A percentile compares a stretch with the other conserved stretches of the same genome.
phyloP scores from a whole-genome alignment of 1,284 basidiomycete species.

The Ustilago nuda region DNA sequence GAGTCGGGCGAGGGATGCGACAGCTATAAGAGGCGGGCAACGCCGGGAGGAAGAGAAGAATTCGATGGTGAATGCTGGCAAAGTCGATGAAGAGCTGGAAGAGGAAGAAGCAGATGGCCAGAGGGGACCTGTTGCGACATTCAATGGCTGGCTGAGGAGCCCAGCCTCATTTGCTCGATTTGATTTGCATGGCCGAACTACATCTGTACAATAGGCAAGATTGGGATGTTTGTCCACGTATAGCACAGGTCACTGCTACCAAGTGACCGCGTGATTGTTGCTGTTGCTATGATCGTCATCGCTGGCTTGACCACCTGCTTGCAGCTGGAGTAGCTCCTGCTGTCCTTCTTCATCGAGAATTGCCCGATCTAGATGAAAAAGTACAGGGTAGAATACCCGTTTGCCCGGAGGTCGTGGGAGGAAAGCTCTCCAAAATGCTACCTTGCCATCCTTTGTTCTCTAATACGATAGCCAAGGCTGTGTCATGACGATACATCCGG shows the following conservation, averaged over 20 bases:
- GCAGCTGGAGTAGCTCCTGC: background rate
- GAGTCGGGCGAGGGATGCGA: slow-evolving; percentile 12
- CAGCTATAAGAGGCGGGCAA: slow-evolving; percentile 14
- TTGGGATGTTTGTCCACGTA: too few relatives aligned
- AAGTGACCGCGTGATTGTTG: background rate
- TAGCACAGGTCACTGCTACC: too few relatives aligned
- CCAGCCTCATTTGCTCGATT: slow-evolving; percentile 19
- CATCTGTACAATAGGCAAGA: too few relatives aligned
- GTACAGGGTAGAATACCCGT: background rate
- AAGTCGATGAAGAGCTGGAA: background rate
- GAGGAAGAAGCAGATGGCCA: background rate
- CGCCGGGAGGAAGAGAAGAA: background rate
- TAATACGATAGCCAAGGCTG: slow-evolving; percentile 12
- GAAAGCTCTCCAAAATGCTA: background rate
- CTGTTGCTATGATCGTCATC: background rate
- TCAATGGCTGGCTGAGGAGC: slow-evolving; percentile 30
- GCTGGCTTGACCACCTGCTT: background rate
- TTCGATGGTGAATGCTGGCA: background rate
- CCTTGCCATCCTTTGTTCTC: background rate
- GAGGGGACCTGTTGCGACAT: background rate
- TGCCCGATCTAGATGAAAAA: background rate
- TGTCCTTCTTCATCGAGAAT: background rate
- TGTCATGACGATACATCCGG: slow-evolving; percentile 14
- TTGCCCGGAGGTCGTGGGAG: slow-evolving; percentile 4
- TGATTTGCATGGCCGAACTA: slow-evolving; percentile 11